phyloP scores from a whole-genome alignment of 305 asterid genomes.

The Plantago coronopus region DNA sequence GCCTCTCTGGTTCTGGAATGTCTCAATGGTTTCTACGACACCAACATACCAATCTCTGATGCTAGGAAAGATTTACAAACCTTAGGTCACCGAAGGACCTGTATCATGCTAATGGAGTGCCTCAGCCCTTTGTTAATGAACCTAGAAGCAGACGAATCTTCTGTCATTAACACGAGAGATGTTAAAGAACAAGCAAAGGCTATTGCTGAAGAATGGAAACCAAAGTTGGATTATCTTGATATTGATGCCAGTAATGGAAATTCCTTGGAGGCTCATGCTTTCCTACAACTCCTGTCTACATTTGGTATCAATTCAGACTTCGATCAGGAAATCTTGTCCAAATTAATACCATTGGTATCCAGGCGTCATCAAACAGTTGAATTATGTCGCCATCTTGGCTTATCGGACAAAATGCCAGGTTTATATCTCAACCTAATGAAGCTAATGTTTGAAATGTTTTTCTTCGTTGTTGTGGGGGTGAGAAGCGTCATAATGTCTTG shows the following conservation, averaged over 20 bases:
- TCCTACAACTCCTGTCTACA: conserved; percentile 87
- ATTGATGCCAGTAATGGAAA: conserved; percentile 93
- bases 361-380: conserved; percentile 98
- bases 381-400: conserved; percentile 88
- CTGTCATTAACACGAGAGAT: conserved; percentile 44
- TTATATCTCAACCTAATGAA: no score
- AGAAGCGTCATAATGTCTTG: no score
- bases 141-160: conserved; percentile 37
- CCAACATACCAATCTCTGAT: conserved; percentile 52
- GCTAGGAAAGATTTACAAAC: conserved; percentile 77
- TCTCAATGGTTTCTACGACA: conserved; percentile 78
- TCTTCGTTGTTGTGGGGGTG: conserved; percentile 17
- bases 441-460: no score
- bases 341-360: conserved; percentile 95
- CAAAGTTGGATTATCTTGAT: conserved; percentile 82
- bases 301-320: conserved; percentile 85
- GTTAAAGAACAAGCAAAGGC: conserved; percentile 77
- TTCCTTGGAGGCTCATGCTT: conserved; percentile 98
- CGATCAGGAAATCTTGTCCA: conserved; percentile 72
- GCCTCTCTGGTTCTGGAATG: conserved; percentile 77
- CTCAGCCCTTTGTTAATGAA: conserved; percentile 55
- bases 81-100: conserved; percentile 89
- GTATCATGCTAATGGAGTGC: conserved; percentile 97
- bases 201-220: conserved; percentile 95
- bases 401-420: conserved; percentile 97